phyloP scores from a whole-genome alignment of 176 grass and related monocot genomes.

The Carex kokanica region DNA sequence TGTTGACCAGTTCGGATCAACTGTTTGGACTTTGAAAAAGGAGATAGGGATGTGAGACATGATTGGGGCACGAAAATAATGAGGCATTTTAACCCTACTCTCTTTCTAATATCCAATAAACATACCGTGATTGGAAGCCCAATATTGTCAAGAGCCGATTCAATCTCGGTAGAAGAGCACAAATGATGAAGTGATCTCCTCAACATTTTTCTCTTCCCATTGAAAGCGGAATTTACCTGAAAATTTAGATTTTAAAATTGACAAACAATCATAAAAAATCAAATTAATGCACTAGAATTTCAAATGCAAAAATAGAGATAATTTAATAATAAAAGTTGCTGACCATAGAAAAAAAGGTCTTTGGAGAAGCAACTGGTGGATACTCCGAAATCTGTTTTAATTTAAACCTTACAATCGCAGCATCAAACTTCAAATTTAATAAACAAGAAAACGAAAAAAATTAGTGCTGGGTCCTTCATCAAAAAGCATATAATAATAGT shows the following conservation, averaged over 20 bases:
- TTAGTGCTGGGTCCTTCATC: background rate
- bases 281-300: background rate
- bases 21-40: too few relatives aligned
- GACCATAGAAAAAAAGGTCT: constrained; percentile 88
- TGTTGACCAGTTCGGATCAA: too few relatives aligned
- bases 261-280: constrained; percentile 1
- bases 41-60: too few relatives aligned
- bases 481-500: background rate
- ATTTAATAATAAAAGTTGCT: constrained; percentile 2
- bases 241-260: constrained; percentile 16
- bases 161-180: constrained; percentile 54
- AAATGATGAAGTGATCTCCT: constrained; percentile 80
- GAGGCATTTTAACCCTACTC: too few relatives aligned
- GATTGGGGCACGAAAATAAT: too few relatives aligned
- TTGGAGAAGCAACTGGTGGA: constrained; percentile 61
- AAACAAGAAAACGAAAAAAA: background rate
- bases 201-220: constrained; percentile 97
- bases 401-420: constrained; percentile 85
- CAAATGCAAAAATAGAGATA: constrained; percentile 5
- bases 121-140: constrained; percentile 72
- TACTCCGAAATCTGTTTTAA: constrained; percentile 66
- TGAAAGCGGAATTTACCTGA: constrained; percentile 85
- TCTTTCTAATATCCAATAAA: background rate
- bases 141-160: constrained; percentile 56
- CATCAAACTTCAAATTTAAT: constrained; percentile 62